phyloP scores from a whole-genome alignment of 1,139 yeast species.

The Diutina mesorugosa region DNA sequence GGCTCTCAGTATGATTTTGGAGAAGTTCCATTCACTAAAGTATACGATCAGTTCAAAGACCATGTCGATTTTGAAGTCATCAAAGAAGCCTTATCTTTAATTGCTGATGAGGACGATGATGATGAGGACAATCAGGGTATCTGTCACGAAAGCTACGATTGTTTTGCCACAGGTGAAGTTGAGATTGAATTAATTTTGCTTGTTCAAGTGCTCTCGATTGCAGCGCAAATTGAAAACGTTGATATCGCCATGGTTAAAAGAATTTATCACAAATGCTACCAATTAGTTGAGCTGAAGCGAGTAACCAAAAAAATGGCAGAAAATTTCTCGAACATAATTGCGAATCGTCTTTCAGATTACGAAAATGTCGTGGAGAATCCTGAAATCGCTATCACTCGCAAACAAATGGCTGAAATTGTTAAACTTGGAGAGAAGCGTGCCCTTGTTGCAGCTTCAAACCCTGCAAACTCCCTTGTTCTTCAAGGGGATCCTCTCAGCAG shows the following conservation, averaged over 20 bases:
- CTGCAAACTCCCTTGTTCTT: slow-evolving; percentile 17
- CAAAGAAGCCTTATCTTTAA: slow-evolving; percentile 18
- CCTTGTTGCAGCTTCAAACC: slow-evolving; percentile 25
- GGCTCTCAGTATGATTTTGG: slow-evolving; percentile 77
- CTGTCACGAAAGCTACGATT: slow-evolving; percentile 35
- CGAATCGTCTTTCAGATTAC: not conserved
- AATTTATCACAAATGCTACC: slow-evolving; percentile 33
- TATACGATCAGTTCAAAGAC: slow-evolving; percentile 22
- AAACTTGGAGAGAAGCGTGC: slow-evolving; percentile 41
- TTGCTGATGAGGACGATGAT: slow-evolving; percentile 19
- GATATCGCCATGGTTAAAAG: slow-evolving; percentile 24
- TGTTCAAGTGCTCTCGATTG: slow-evolving; percentile 36
- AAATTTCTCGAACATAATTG: slow-evolving; percentile 19
- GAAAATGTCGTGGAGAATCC: not conserved
- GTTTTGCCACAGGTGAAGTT: slow-evolving; percentile 43
- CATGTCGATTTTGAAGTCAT: slow-evolving; percentile 10
- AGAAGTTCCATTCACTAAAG: slow-evolving; percentile 41
- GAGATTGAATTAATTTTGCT: slow-evolving; percentile 42
- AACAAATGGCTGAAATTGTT: slow-evolving; percentile 37
- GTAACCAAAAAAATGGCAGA: slow-evolving; percentile 22
- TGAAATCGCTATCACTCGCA: slow-evolving; percentile 4
- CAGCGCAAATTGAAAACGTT: slow-evolving; percentile 21
- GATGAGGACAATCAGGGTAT: slow-evolving; percentile 19
- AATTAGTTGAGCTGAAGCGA: slow-evolving; percentile 27
- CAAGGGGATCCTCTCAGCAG: slow-evolving; percentile 17